phyloP scores from a whole-genome alignment of 306 rosid genomes.

The Trichosanthes truncata region DNA sequence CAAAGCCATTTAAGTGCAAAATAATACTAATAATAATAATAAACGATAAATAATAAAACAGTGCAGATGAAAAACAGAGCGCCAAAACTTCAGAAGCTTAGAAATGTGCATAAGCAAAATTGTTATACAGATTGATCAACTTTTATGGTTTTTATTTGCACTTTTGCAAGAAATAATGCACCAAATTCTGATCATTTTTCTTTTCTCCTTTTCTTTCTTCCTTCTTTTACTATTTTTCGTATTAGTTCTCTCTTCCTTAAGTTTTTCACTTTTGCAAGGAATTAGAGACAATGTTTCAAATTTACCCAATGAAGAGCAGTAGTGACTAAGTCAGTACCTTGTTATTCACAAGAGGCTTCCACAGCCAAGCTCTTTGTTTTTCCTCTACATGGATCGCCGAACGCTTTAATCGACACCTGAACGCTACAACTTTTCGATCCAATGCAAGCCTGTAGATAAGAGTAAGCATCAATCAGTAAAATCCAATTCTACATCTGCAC shows the following conservation, averaged over 20 bases:
- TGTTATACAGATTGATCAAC: not conserved
- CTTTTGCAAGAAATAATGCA: not conserved
- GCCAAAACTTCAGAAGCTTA: not conserved
- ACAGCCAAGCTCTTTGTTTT: constrained; percentile 73
- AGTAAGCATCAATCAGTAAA: not conserved
- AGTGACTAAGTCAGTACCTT: not conserved
- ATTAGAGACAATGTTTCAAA: not conserved
- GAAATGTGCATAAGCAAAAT: not conserved
- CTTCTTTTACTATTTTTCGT: not conserved
- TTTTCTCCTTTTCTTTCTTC: not conserved
- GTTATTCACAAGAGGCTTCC: constrained; percentile 59
- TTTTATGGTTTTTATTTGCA: not conserved
- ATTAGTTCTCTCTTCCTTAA: not conserved
- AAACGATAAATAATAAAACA: not conserved
- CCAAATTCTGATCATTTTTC: not conserved
- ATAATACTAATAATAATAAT: not conserved
- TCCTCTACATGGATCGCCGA: constrained; percentile 73
- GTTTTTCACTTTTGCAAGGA: not conserved
- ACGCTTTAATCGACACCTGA: constrained; percentile 37
- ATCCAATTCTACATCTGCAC: not conserved
- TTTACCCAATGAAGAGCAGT: constrained; percentile 4
- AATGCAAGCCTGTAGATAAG: constrained; percentile 54
- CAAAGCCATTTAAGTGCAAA: too few species aligned
- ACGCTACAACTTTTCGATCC: constrained; percentile 71
- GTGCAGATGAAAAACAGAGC: not conserved